Conservation (phyloP, 169 alveolate genomes). For the Eimeria acervulina region DNA sequence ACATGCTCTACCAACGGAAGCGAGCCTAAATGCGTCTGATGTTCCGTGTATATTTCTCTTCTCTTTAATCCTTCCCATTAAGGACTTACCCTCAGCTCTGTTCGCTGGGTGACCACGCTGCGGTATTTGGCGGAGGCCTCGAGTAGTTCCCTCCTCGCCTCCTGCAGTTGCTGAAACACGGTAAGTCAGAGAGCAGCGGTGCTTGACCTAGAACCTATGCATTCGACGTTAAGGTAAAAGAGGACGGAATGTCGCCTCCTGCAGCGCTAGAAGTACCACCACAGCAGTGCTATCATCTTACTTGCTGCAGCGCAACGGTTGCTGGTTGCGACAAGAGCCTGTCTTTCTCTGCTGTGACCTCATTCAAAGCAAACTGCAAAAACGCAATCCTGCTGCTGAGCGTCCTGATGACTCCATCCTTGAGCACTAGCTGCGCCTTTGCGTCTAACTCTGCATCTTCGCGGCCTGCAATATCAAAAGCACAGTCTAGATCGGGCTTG, state of each 20-base stretch:
- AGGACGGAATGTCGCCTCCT: background rate
- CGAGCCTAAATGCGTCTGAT: background rate
- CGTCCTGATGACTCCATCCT: slow-evolving; percentile 53
- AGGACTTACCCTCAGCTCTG: slow-evolving; percentile 32
- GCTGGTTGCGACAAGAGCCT: slow-evolving; percentile 43
- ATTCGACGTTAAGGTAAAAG: background rate
- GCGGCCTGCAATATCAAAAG: slow-evolving; percentile 31
- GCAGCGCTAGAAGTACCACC: background rate
- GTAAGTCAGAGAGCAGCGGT: background rate
- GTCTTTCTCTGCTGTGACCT: slow-evolving; percentile 70
- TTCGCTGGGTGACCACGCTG: slow-evolving; percentile 7
- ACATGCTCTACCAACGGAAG: background rate
- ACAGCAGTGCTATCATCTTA: background rate
- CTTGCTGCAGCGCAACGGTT: slow-evolving; percentile 64
- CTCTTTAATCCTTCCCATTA: background rate
- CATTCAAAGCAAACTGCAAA: slow-evolving; percentile 39
- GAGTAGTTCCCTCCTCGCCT: slow-evolving; percentile 32
- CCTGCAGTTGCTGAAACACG: slow-evolving; percentile 55
- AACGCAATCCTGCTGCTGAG: slow-evolving; percentile 54
- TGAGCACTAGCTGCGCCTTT: slow-evolving; percentile 42
- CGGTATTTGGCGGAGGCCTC: slow-evolving; percentile 21
- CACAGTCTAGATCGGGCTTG: background rate
- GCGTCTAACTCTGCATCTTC: slow-evolving; percentile 48
- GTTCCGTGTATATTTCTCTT: background rate
- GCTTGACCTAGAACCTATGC: background rate